phyloP scores from a whole-genome alignment of 805 yeast species.

The Metschnikowia cubensis region DNA sequence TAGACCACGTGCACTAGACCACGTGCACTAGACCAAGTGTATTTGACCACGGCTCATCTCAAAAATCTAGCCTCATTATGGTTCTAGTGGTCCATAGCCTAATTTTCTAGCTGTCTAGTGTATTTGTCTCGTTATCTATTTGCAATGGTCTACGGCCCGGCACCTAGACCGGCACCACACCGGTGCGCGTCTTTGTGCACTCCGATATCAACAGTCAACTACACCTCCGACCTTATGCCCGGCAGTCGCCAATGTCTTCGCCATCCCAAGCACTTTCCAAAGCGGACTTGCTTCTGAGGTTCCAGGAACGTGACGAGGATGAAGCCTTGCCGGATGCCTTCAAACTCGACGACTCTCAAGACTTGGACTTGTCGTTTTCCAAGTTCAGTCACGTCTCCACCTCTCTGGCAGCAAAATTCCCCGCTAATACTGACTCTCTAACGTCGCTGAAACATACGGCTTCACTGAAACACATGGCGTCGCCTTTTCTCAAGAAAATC shows the following conservation, averaged over 20 bases:
- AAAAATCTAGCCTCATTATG: too few relatives aligned
- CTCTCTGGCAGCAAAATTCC: constrained; percentile 6
- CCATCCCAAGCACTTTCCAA: constrained; percentile 3
- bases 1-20: too few relatives aligned
- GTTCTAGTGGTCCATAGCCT: too few relatives aligned
- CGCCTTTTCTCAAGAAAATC: constrained; percentile 30
- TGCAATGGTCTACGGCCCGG: too few relatives aligned
- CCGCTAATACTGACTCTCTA: constrained; percentile 1
- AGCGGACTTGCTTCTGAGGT: constrained; percentile 11
- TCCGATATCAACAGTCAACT: constrained; percentile 5
- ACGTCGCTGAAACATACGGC: not conserved
- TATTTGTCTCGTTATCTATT: too few relatives aligned
- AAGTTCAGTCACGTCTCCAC: constrained; percentile 33
- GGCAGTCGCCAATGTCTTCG: not conserved
- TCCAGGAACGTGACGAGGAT: constrained; percentile 15
- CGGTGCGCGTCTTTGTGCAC: not conserved
- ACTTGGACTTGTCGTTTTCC: constrained; percentile 32
- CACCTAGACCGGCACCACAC: too few relatives aligned
- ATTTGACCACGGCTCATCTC: too few relatives aligned
- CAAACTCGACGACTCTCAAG: constrained; percentile 22
- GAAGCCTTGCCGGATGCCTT: constrained; percentile 24
- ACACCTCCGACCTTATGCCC: not conserved
- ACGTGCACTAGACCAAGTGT: too few relatives aligned
- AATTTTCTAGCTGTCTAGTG: too few relatives aligned
- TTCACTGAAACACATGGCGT: constrained; percentile 7